Evolutionary conservation across 2,329 filamentous ascomycete species (phyloP).

Genomic region (Ophiostoma australiae): DNA sequence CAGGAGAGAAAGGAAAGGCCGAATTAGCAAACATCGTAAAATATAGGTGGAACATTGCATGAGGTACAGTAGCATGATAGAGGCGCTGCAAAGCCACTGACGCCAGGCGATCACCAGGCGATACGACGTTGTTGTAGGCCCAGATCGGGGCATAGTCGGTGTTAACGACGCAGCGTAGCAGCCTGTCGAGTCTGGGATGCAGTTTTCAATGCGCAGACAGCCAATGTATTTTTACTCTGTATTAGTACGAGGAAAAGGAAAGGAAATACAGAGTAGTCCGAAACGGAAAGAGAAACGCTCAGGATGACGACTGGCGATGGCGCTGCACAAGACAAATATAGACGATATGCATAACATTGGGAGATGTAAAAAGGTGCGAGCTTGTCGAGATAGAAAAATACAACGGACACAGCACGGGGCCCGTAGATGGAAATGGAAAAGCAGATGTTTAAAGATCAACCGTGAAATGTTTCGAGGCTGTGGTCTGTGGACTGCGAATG

Average conservation of each 20-base stretch:
- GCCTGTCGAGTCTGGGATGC: not conserved
- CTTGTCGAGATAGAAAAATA: not conserved
- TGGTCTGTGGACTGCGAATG: not conserved
- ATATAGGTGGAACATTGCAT: conserved; percentile 4
- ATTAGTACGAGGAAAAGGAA: not conserved
- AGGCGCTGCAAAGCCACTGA: not conserved
- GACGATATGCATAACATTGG: not conserved
- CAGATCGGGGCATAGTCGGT: conserved; percentile 9
- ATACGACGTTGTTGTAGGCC: conserved; percentile 5
- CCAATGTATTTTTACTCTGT: not conserved
- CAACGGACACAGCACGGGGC: not conserved
- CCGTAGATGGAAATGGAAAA: not conserved
- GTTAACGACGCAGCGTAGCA: conserved; percentile 3
- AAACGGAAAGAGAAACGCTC: not conserved
- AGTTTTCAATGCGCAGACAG: not conserved
- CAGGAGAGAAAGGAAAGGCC: not conserved
- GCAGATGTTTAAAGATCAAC: not conserved
- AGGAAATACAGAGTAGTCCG: not conserved
- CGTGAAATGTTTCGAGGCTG: not conserved
- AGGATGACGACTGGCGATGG: not conserved
- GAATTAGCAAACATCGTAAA: not conserved
- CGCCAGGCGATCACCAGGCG: conserved; percentile 7
- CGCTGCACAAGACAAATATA: not conserved
- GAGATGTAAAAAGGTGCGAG: not conserved
- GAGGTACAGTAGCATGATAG: not conserved